phyloP scores from a whole-genome alignment of 139 green algal species.

The Monoraphidium neglectum region DNA sequence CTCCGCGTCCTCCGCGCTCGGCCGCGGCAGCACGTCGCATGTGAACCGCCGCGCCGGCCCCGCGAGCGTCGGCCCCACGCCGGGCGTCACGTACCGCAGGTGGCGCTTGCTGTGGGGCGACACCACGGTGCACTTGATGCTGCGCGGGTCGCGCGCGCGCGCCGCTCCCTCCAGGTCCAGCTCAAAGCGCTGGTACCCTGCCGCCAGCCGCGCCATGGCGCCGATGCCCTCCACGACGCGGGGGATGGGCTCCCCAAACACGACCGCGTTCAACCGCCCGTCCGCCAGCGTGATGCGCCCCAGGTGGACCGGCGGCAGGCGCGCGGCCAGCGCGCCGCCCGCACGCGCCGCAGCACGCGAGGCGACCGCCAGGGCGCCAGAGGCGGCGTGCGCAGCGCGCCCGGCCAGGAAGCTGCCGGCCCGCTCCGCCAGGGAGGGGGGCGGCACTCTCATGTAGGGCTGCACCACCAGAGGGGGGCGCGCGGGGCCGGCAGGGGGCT shows the following conservation, averaged over 20 bases:
- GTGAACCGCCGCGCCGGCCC: slow-evolving; percentile 12
- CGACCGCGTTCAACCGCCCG: slow-evolving; percentile 32
- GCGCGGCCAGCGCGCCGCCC: slow-evolving; percentile 15
- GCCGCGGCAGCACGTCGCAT: slow-evolving; percentile 25
- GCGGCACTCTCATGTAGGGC: background rate
- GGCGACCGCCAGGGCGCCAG: background rate
- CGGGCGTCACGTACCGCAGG: slow-evolving; percentile 67
- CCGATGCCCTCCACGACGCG: slow-evolving; percentile 53
- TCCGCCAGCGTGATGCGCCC: slow-evolving; percentile 35
- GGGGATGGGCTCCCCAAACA: slow-evolving; percentile 48
- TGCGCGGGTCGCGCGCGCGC: slow-evolving; percentile 48
- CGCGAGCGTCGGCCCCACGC: slow-evolving; percentile 3
- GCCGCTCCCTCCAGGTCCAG: slow-evolving; percentile 59
- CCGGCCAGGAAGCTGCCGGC: background rate
- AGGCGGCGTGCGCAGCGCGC: background rate
- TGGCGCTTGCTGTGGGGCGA: slow-evolving; percentile 59
- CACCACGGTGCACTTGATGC: slow-evolving; percentile 74
- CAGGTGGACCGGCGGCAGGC: slow-evolving; percentile 47
- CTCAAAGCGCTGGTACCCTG: slow-evolving; percentile 59
- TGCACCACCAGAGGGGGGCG: background rate
- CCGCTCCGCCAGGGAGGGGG: background rate
- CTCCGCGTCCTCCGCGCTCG: too few species aligned
- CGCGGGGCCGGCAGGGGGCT: background rate
- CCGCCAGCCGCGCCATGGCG: slow-evolving; percentile 49
- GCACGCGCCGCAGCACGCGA: background rate